phyloP scores from a whole-genome alignment of 768 basidiomycete species.

The Termitomyces sp. region DNA sequence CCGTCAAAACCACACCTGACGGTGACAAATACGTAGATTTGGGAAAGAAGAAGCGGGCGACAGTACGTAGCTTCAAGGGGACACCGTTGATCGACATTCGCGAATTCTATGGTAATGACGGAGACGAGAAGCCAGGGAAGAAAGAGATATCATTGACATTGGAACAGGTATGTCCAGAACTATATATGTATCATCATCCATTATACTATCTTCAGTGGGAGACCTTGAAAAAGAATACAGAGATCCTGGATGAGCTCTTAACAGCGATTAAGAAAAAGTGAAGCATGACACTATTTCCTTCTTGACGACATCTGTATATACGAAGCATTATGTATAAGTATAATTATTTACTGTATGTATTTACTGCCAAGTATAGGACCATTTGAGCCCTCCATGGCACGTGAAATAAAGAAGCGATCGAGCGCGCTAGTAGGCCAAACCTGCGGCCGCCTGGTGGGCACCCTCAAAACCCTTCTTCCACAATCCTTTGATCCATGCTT shows the following conservation, averaged over 20 bases:
- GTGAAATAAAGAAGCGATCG: background rate
- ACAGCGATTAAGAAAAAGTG: conserved; percentile 27
- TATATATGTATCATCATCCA: background rate
- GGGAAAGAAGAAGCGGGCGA: conserved; percentile 67
- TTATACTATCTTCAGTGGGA: conserved; percentile 44
- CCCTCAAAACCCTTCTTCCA: conserved; percentile 54
- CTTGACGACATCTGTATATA: background rate
- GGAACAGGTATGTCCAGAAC: conserved; percentile 50
- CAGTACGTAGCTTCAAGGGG: conserved; percentile 49
- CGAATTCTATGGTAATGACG: conserved; percentile 55
- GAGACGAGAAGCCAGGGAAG: conserved; percentile 71
- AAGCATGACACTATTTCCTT: background rate
- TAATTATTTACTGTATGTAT: background rate
- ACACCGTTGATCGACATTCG: conserved; percentile 62
- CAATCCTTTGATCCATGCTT: conserved; percentile 66
- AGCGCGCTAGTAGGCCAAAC: conserved; percentile 37
- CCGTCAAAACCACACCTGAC: conserved; percentile 22
- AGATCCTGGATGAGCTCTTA: conserved; percentile 50
- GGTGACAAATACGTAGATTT: conserved; percentile 60
- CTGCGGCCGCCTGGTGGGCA: conserved; percentile 69
- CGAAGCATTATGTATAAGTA: background rate
- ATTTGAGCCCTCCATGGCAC: background rate
- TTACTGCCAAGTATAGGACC: background rate
- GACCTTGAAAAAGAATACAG: conserved; percentile 36
- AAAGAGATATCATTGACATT: conserved; percentile 67